Percentiles rank a stretch among this genome's conserved stretches.
Conservation (phyloP, 306 rosid species). For the Trichosanthes truncata region DNA sequence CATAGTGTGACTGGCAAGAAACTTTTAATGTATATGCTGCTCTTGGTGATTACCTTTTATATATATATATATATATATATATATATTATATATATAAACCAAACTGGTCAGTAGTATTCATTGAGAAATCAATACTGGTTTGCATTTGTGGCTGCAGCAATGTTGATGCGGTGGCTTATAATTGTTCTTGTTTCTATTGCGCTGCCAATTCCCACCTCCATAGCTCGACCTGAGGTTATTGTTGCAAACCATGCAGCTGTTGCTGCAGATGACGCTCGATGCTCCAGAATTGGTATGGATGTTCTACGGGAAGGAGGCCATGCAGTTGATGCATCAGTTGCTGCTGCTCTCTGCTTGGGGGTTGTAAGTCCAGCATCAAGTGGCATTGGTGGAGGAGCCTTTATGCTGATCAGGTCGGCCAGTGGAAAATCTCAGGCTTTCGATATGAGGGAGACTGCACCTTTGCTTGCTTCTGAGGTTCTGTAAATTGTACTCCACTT, state of each 20-base stretch:
- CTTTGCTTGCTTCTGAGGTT: conserved; percentile 58
- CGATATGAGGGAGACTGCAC: conserved; percentile 89
- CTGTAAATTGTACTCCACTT: conserved; percentile 4
- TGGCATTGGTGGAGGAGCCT: conserved; percentile 83
- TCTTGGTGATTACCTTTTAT: background rate
- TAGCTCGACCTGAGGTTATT: conserved; percentile 32
- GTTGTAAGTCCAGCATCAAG: conserved; percentile 83
- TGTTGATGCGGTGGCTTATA: conserved; percentile 18
- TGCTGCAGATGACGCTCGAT: conserved; percentile 57
- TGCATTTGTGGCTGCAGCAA: conserved; percentile 21
- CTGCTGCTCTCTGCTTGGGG: conserved; percentile 72
- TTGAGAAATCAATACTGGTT: background rate
- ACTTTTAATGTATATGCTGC: background rate
- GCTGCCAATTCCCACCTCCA: conserved; percentile 17
- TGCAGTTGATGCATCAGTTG: conserved; percentile 75
- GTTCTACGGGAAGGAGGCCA: conserved; percentile 62
- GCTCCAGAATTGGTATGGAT: conserved; percentile 53
- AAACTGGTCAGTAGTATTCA: background rate
- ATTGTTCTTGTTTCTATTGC: conserved; percentile 20
- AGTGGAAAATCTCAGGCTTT: conserved; percentile 41
- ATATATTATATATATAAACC: background rate
- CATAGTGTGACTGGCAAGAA: background rate
- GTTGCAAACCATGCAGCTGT: conserved; percentile 52
- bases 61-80: background rate
- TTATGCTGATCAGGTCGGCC: conserved; percentile 48